Conservation (phyloP, 495 filamentous ascomycete genomes). For the Penicillium odoratum region DNA sequence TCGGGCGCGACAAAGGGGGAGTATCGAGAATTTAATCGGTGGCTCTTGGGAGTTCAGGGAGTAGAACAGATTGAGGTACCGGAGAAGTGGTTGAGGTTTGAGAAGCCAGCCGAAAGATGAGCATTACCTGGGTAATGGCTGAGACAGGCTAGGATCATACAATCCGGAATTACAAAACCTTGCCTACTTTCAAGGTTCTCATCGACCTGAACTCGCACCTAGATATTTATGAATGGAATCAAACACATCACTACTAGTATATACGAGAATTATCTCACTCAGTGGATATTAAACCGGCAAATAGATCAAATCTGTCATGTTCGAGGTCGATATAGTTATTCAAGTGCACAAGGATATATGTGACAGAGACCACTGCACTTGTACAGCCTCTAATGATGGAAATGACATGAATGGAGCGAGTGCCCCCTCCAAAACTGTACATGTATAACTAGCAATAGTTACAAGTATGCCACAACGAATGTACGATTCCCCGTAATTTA, state of each 20-base stretch:
- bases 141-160: not conserved
- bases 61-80: constrained; percentile 11
- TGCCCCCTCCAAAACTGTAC: too few species aligned
- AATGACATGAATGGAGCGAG: too few species aligned
- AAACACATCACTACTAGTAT: not conserved
- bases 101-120: constrained; percentile 7
- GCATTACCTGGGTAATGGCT: not conserved
- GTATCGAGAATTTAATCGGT: constrained; percentile 7
- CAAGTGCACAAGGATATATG: too few species aligned
- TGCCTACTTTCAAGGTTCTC: not conserved
- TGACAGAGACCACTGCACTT: too few species aligned
- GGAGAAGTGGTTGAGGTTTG: constrained; percentile 14
- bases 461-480: too few species aligned
- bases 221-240: not conserved
- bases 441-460: too few species aligned
- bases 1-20: constrained; percentile 10
- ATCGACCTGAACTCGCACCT: not conserved
- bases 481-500: too few species aligned
- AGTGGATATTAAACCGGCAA: too few species aligned
- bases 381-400: too few species aligned
- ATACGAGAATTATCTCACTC: not conserved
- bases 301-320: too few species aligned
- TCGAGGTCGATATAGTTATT: too few species aligned
- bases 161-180: not conserved
- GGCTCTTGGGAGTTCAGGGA: constrained; percentile 5